These are phyloP conservation scores for Thozetella sp. DNA, from an alignment of 495 filamentous ascomycete genomes.

Conservation along the genomic window DNA sequence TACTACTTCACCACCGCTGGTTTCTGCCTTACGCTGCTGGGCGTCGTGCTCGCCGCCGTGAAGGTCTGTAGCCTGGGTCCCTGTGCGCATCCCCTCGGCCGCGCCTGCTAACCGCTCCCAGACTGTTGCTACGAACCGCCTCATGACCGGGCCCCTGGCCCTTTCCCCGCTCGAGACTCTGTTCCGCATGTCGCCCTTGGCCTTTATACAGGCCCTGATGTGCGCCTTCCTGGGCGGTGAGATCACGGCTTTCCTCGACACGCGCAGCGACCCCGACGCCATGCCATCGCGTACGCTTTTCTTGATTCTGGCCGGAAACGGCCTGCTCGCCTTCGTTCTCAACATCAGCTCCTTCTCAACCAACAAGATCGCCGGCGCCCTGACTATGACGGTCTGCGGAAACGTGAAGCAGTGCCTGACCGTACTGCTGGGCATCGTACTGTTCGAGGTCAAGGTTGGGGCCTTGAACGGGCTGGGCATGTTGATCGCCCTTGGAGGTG, in stretches of 20 bases:
- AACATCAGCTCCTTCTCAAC: slow-evolving; percentile 58
- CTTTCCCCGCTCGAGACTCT: slow-evolving; percentile 56
- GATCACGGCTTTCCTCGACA: slow-evolving; percentile 20
- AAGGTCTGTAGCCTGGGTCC: no score
- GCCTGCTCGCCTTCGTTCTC: slow-evolving; percentile 51
- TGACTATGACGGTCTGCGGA: slow-evolving; percentile 59
- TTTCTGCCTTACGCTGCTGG: slow-evolving; percentile 53
- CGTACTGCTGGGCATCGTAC: slow-evolving; percentile 51
- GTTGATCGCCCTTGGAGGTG: slow-evolving; percentile 42
- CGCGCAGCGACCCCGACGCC: slow-evolving; percentile 7
- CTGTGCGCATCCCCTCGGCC: background rate
- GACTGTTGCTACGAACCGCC: slow-evolving; percentile 57
- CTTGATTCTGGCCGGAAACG: slow-evolving; percentile 43
- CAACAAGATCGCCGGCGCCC: slow-evolving; percentile 56
- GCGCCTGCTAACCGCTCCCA: background rate
- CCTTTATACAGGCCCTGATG: slow-evolving; percentile 48
- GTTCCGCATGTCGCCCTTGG: slow-evolving; percentile 57
- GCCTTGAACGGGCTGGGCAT: slow-evolving; percentile 47
- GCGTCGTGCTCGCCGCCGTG: slow-evolving; percentile 53
- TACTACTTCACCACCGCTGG: slow-evolving; percentile 56
- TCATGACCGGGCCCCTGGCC: slow-evolving; percentile 52
- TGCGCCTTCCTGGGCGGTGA: slow-evolving; percentile 53
- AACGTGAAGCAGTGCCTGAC: slow-evolving; percentile 63
- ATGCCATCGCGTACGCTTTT: slow-evolving; percentile 13
- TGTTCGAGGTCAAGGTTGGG: slow-evolving; percentile 52